Evolutionary conservation across 106 monocot species (phyloP).

Genomic region (Dendrobium chrysotoxum): DNA sequence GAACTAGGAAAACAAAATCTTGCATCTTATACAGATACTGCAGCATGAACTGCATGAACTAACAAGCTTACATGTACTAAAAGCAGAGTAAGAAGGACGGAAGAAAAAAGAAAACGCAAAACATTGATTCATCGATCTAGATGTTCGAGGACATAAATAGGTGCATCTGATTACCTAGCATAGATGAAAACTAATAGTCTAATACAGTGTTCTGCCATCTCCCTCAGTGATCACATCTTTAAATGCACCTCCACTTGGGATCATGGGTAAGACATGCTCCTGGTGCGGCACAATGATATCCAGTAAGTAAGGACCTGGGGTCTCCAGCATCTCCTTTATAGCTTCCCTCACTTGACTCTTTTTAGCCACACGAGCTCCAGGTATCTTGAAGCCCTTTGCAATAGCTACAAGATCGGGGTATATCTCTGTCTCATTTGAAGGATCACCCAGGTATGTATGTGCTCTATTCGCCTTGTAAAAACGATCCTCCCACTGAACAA

Average conservation of each 20-base stretch:
- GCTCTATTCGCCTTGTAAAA: conserved; percentile 84
- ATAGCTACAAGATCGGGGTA: conserved; percentile 78
- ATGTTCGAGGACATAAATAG: neutral
- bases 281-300: conserved; percentile 87
- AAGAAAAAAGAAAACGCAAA: too few relatives aligned
- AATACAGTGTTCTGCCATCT: conserved; percentile 68
- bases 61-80: conserved; percentile 1
- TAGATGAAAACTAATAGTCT: conserved; percentile 19
- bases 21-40: neutral
- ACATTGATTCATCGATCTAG: neutral
- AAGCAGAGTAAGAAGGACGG: too few relatives aligned
- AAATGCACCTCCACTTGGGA: conserved; percentile 80
- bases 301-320: conserved; percentile 77
- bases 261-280: conserved; percentile 96
- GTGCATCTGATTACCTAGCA: conserved; percentile 5
- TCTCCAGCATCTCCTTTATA: conserved; percentile 69
- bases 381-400: conserved; percentile 71
- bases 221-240: conserved; percentile 80
- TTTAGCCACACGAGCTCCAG: conserved; percentile 65
- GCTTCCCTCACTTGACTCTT: conserved; percentile 61
- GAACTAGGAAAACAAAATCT: neutral
- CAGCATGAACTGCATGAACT: neutral
- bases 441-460: conserved; percentile 77
- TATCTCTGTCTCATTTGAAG: conserved; percentile 50
- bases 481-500: conserved; percentile 90